These are phyloP conservation scores for Sugiyamaella americana DNA, from an alignment of 805 yeast genomes.

Conservation along the genomic window DNA sequence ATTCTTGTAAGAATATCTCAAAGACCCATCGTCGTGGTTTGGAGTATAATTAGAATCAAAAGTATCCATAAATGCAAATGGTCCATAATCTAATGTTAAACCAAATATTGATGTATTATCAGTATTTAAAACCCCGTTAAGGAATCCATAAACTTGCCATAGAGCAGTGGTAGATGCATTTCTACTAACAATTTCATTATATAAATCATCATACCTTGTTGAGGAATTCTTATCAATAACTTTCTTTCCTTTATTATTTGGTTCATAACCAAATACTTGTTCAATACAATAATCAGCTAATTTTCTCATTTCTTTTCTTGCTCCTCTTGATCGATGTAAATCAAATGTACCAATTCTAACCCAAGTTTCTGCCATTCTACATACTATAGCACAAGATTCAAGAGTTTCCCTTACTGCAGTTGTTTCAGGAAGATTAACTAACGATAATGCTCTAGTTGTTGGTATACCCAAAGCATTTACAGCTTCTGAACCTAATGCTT, in stretches of 20 bases:
- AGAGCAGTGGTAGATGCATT: constrained; percentile 74
- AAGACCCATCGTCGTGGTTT: constrained; percentile 73
- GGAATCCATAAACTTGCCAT: constrained; percentile 88
- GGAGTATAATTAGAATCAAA: constrained; percentile 81
- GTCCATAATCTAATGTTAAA: constrained; percentile 87
- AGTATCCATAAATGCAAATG: constrained; percentile 83
- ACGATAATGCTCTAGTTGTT: constrained; percentile 72
- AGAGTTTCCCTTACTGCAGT: constrained; percentile 59
- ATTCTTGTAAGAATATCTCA: constrained; percentile 73
- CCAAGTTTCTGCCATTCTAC: constrained; percentile 83
- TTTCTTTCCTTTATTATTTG: constrained; percentile 9
- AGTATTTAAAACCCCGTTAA: constrained; percentile 91
- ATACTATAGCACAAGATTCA: constrained; percentile 79
- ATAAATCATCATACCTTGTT: constrained; percentile 65
- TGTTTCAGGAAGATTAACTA: constrained; percentile 68
- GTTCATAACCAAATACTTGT: constrained; percentile 41
- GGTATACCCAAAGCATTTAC: constrained; percentile 79
- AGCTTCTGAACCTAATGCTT: constrained; percentile 78
- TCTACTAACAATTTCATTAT: constrained; percentile 59
- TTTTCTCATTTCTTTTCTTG: constrained; percentile 52
- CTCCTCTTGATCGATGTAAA: constrained; percentile 66
- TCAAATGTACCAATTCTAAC: constrained; percentile 85
- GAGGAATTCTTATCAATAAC: constrained; percentile 29
- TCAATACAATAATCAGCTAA: constrained; percentile 70
- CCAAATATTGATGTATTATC: constrained; percentile 92